Conservation (phyloP, 176 grass and related monocot species). For the Puccinellia tenuiflora region DNA sequence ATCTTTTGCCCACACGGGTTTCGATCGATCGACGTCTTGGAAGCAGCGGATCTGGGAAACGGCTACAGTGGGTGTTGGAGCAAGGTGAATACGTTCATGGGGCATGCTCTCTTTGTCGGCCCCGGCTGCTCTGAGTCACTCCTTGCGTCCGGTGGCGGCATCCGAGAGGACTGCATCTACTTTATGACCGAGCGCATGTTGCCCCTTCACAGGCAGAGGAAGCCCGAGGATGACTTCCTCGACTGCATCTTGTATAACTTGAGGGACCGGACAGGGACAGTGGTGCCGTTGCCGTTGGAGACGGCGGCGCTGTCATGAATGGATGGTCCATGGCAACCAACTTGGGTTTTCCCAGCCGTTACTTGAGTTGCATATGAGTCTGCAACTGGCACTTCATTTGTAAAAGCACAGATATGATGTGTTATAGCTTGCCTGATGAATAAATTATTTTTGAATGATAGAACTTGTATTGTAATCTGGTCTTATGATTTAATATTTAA, state of each 20-base stretch:
- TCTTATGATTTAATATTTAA: too few species aligned
- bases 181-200: background rate
- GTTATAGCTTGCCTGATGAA: too few species aligned
- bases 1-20: background rate
- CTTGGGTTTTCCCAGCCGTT: background rate
- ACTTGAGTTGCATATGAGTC: background rate
- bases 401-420: background rate
- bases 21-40: background rate
- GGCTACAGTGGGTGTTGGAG: background rate
- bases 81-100: background rate
- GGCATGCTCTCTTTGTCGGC: background rate
- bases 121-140: background rate
- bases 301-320: background rate
- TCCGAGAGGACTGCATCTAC: constrained; percentile 11
- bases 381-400: background rate
- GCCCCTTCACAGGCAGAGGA: background rate
- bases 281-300: too few species aligned
- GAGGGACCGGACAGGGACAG: background rate
- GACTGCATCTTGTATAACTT: background rate
- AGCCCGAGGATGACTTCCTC: background rate
- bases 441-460: too few species aligned
- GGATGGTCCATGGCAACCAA: background rate
- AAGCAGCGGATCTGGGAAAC: background rate
- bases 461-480: too few species aligned
- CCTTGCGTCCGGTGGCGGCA: background rate